phyloP scores from a whole-genome alignment of 2,329 filamentous ascomycete genomes.

The Aspergillus fumigatiaffinis region DNA sequence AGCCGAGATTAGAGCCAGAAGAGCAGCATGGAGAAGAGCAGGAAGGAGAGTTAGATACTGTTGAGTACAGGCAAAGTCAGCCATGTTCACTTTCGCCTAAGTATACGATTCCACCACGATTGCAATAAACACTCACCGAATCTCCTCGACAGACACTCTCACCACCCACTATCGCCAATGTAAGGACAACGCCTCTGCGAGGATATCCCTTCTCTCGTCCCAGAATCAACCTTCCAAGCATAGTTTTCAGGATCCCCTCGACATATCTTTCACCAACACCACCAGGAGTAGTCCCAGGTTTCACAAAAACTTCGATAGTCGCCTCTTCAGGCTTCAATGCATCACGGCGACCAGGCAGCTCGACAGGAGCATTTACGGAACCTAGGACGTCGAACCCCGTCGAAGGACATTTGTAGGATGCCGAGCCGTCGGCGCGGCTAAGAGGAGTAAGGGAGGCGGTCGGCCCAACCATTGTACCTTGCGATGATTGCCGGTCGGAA shows the following conservation, averaged over 20 bases:
- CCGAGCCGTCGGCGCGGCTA: constrained; percentile 38
- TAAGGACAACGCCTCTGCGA: constrained; percentile 41
- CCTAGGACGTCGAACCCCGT: constrained; percentile 75
- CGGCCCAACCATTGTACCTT: constrained; percentile 32
- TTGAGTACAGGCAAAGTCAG: constrained; percentile 6
- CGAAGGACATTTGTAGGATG: constrained; percentile 38
- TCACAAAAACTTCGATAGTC: constrained; percentile 81
- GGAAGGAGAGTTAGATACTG: constrained; percentile 78
- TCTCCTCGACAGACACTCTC: constrained; percentile 33
- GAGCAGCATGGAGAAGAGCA: constrained; percentile 72
- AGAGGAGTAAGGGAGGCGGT: constrained; percentile 32
- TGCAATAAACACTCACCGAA: constrained; percentile 27
- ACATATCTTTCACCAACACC: constrained; percentile 80
- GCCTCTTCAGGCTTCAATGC: constrained; percentile 84
- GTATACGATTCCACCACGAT: not conserved
- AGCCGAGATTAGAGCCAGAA: constrained; percentile 75
- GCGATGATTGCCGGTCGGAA: not conserved
- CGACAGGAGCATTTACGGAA: constrained; percentile 87
- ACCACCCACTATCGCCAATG: constrained; percentile 39
- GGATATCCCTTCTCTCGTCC: constrained; percentile 41
- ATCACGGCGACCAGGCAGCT: constrained; percentile 75
- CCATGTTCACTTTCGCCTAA: not conserved
- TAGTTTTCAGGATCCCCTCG: constrained; percentile 52
- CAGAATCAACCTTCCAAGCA: constrained; percentile 38
- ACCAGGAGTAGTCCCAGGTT: constrained; percentile 79